A percentile compares a stretch with the other conserved stretches of the same genome.
phyloP scores from a whole-genome alignment of 1,284 basidiomycete species.

The Coriolopsis trogii region DNA sequence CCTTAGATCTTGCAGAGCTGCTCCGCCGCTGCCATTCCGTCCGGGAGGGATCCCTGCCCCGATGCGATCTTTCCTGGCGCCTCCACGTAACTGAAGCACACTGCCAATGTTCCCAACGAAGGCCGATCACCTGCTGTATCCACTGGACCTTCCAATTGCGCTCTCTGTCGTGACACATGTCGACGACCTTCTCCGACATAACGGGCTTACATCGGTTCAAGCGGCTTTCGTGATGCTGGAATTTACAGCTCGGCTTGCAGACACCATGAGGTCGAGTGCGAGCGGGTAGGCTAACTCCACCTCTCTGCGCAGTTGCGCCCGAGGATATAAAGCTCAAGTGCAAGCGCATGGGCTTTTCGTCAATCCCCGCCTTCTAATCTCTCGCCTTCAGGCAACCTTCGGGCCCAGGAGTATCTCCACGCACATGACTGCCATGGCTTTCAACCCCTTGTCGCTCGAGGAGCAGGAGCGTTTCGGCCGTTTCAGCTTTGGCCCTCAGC shows the following conservation, averaged over 20 bases:
- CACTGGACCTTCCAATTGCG: conserved; percentile 10
- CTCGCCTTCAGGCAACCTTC: conserved; percentile 3
- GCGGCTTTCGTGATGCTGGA: conserved; percentile 5
- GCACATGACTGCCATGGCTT: conserved; percentile 16
- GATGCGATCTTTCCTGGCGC: conserved; percentile 18
- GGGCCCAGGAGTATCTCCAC: conserved; percentile 7
- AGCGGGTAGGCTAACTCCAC: conserved; percentile 13
- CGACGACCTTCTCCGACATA: conserved; percentile 1
- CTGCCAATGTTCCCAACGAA: conserved; percentile 8
- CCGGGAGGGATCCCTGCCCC: conserved; percentile 5
- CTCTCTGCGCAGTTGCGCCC: conserved; percentile 5
- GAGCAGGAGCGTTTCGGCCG: conserved; percentile 48
- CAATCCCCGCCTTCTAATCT: conserved; percentile 7
- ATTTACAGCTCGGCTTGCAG: neutral
- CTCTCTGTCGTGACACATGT: conserved; percentile 15
- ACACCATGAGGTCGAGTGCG: conserved; percentile 3
- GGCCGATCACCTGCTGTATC: conserved; percentile 17
- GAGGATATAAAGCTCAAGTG: conserved; percentile 11
- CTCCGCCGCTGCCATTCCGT: no score
- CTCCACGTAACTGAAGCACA: conserved; percentile 1
- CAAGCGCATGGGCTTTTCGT: neutral
- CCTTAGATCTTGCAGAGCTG: no score
- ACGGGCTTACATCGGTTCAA: conserved; percentile 23
- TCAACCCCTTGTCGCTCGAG: conserved; percentile 35
- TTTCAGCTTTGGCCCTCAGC: conserved; percentile 46